These are phyloP conservation scores for Euphorbia neoarborescens DNA, from an alignment of 441 rosid genomes.

Conservation along the genomic window DNA sequence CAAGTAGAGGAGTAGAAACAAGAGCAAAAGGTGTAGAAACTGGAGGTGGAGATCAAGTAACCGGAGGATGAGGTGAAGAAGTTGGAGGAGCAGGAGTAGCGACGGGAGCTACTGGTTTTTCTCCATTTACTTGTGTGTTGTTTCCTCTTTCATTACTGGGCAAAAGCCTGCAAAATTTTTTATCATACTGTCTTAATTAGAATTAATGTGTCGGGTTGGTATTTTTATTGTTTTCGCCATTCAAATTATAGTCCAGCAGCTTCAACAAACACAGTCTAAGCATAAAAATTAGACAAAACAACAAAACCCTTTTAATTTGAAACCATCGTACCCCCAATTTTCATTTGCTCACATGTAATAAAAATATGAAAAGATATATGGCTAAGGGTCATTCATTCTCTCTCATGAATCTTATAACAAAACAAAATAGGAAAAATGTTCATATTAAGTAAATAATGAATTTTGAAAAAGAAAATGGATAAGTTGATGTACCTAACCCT, in stretches of 20 bases:
- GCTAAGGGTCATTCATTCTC: neutral
- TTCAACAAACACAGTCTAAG: neutral
- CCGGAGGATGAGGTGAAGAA: too few relatives aligned
- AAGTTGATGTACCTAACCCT: constrained; percentile 64
- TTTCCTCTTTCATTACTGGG: constrained; percentile 40
- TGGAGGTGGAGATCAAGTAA: too few relatives aligned
- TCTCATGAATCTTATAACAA: neutral
- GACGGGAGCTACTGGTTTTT: constrained; percentile 76
- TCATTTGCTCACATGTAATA: neutral
- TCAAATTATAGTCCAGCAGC: neutral
- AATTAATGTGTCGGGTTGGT: neutral
- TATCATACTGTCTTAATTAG: neutral
- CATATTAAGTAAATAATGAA: neutral
- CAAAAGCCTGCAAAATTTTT: constrained; percentile 51
- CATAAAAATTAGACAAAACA: neutral
- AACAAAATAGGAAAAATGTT: neutral
- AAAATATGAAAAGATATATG: neutral
- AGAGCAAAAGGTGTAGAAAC: too few relatives aligned
- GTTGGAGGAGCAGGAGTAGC: too few relatives aligned
- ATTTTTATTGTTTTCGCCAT: neutral
- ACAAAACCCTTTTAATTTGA: neutral
- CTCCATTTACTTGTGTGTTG: constrained; percentile 31
- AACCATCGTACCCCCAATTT: too few relatives aligned
- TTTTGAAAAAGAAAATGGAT: neutral
- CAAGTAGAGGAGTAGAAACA: too few relatives aligned